Percentiles rank a stretch among this genome's conserved stretches.
Evolutionary conservation across 257 asterid species (phyloP).

Genomic region (Parsonsia alboflavescens): DNA sequence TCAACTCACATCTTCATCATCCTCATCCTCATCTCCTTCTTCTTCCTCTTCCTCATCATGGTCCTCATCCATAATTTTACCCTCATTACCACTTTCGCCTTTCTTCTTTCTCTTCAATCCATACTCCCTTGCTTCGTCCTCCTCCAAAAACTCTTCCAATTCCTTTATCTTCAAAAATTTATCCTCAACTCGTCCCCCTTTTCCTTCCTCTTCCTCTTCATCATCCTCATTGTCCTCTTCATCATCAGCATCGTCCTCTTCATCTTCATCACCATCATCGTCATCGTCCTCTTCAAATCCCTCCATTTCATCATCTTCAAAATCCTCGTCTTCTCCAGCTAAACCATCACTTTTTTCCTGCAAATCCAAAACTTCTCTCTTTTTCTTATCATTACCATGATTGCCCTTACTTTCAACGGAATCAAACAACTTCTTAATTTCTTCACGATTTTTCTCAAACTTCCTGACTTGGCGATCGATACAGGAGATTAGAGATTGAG

Average conservation of each 20-base stretch:
- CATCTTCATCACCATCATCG: conserved; percentile 17
- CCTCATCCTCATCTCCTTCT: conserved; percentile 35
- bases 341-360: conserved; percentile 11
- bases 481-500: conserved; percentile 58
- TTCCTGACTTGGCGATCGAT: conserved; percentile 54
- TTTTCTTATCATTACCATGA: conserved; percentile 16
- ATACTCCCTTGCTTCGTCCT: conserved; percentile 75
- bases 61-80: conserved; percentile 19
- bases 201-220: conserved; percentile 22
- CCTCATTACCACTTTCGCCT: conserved; percentile 31
- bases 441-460: conserved; percentile 64
- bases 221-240: conserved; percentile 22
- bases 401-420: conserved; percentile 17
- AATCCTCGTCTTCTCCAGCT: conserved; percentile 30
- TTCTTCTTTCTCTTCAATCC: conserved; percentile 47
- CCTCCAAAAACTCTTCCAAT: conserved; percentile 63
- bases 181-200: conserved; percentile 58
- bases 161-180: conserved; percentile 75
- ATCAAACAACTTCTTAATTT: conserved; percentile 36
- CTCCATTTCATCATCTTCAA: conserved; percentile 29
- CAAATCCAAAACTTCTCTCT: conserved; percentile 5
- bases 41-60: conserved; percentile 34
- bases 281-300: conserved; percentile 26
- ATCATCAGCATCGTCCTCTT: conserved; percentile 21
- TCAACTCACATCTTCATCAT: conserved; percentile 45